Evolutionary conservation across 805 yeast genomes (phyloP), one percentile per base, ranked within the genome.

Genomic region (Isabelozyma heimii): DNA sequence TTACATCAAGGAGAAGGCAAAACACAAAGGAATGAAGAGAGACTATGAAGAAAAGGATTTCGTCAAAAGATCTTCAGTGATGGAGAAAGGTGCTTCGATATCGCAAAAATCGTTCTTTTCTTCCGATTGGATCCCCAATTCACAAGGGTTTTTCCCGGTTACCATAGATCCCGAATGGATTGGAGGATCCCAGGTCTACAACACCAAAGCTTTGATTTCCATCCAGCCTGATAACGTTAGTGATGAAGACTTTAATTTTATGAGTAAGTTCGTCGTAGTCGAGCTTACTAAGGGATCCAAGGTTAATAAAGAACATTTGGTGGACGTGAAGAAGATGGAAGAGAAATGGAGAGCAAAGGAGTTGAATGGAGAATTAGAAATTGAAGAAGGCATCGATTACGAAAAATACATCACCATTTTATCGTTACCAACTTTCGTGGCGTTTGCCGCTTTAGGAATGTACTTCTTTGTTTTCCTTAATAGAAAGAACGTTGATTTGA

Each of bases 171-270:
- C 79, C 48, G 82, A 76, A 10, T 89, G 95, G 91, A 69, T 89
- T 30, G 61, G 62, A 7, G 53, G 58, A 12, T 37, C 40, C 10
- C 73, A 72, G 37, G 84, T 78, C 4, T 65, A 70, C 54, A 79
- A 74, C 55, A 81, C 79, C 58, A 77, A 78, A 52, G 83, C 87
- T 10, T 72, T 84, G 44, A 67, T 90, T 40, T 75, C 91, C 2
- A 76, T 90, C 43, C 97, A 91, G 66, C 92, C 95, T 1, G 85
- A 82, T 47, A 72, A 72, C 42, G 73, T 84, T 15, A 59, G 73
- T 2, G 90, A 85, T 62, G 89, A 84, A 3, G 91, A 85, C 2
- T 86, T 86, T 60, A 75, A 81, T 52, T 70, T 81, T 12, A 52
- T 81, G 53, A 62, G 65, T 10, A 65, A 72, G 65, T 53, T 69